Evolutionary conservation across 176 grass and related monocot species (phyloP), one percentile per base, ranked within the genome.

Genomic region (Calamus simplicifolius): DNA sequence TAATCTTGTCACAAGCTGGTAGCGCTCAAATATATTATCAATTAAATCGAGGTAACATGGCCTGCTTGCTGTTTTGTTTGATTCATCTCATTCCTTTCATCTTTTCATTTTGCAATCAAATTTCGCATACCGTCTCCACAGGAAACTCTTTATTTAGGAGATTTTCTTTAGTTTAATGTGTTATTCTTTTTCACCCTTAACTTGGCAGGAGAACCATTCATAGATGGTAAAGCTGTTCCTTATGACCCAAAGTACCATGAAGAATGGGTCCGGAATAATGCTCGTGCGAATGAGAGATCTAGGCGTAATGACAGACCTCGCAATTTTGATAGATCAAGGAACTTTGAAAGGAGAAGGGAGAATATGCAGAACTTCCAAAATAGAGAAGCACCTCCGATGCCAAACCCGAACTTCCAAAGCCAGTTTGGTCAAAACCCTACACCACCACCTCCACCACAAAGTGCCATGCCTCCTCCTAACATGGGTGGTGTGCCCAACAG

Each of bases 211-310:
- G 93, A 98, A n/a, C 91, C 91, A 38, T 98, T 96, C 68, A 75
- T 96, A 49, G 70, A 96, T 74, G 87, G 84, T 58, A 55, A 98
- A 75, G 79, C 84, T 48, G 83, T 96, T 62, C 83, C 91, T 61
- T 90, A 87, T 16, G 86, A 96, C 26, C 83, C 83, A 0, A 96
- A 82, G 54, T 96, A 80, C 54, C 91, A 96, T 68, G 91, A 96
- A 60, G 86, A 96, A 60, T 90, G 91, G 86, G 74, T 90, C 15
- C 71, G 80, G 38, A 96, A 96, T 61, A 84, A 87, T 59, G 50
- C 50, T 0, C 77, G 77, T 61, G 86, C 80, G 16, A 79, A 83
- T 50, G 79, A 88, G 1, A 75, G 87, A 55, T 66, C 49, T n/a
- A 77, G 87, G 26, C 81, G 87, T 19, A 92, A 85, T 16, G 93